Conservation (phyloP, 2,329 filamentous ascomycete genomes). For the Fusarium nygamai region DNA sequence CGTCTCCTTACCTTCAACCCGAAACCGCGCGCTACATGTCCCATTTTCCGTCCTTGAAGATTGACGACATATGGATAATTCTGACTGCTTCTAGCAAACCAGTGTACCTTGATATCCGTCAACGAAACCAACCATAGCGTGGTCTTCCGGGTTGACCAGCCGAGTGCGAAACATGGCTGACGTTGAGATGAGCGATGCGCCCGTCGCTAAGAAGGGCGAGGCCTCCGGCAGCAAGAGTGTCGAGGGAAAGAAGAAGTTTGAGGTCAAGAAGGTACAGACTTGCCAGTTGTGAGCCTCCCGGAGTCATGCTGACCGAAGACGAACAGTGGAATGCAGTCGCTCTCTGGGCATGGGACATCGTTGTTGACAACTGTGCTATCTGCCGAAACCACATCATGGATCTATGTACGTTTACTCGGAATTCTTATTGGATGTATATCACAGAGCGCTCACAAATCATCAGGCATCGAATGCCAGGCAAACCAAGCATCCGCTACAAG, state of each 20-base stretch:
- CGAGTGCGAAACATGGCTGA: conserved; percentile 76
- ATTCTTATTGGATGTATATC: neutral
- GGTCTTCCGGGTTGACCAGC: neutral
- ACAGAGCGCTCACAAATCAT: conserved; percentile 21
- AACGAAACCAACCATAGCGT: neutral
- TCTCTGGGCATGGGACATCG: conserved; percentile 99
- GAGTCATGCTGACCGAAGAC: conserved; percentile 25
- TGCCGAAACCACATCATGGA: conserved; percentile 99
- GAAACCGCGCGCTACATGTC: neutral
- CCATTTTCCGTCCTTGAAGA: neutral
- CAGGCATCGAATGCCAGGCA: conserved; percentile 97
- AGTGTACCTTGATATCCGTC: neutral
- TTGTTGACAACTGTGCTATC: conserved; percentile 99
- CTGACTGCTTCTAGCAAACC: conserved; percentile 12
- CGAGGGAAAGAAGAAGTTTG: conserved; percentile 92
- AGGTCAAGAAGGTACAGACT: conserved; percentile 89
- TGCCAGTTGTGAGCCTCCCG: neutral
- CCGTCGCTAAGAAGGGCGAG: conserved; percentile 65
- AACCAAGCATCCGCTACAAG: conserved; percentile 98
- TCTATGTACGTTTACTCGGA: conserved; percentile 73
- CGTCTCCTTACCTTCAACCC: conserved; percentile 11
- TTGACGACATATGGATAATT: neutral
- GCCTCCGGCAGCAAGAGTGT: conserved; percentile 59
- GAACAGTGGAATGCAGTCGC: conserved; percentile 96
- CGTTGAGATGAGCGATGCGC: conserved; percentile 94